Evolutionary conservation across 345 rosid species (phyloP), one percentile per base, ranked within the genome.

Genomic region (Geranium rotundifolium): DNA sequence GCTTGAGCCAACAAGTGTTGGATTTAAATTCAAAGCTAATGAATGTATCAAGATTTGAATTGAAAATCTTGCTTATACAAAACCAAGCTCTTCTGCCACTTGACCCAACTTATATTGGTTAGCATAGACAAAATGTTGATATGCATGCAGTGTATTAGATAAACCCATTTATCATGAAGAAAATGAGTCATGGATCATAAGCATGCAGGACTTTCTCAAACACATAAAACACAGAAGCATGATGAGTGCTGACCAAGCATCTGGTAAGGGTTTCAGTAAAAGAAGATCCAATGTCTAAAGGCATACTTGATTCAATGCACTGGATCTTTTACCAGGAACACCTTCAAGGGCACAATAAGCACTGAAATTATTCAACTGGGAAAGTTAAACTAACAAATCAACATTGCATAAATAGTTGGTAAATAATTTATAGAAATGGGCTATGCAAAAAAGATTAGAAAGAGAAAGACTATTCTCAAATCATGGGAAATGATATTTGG

Each of bases 261-360:
- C 8, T 46, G 52, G 52, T 46, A 14, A 34, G 41, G 41, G 41
- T 34, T 46, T 50, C 54, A 49, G 31, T 29, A 63, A 60, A 31
- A 19, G 16, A 59, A 30, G 29, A 63, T 54, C 55, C 31, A 17
- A 56, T 13, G 54, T 15, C 17, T 10, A 62, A 56, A 54, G 55
- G 73, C 81, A 58, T 77, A 91, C 98, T 80, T 81, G 85, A 73
- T 74, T 76, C 63, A 76, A 76, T 65, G 77, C 77, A 52, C 69
- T 75, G 70, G 65, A 72, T 54, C 49, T 80, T 72, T 71, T 73
- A 57, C 75, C 81, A 75, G 77, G 27, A 73, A 70, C 69, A 61
- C 68, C 78, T 69, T 74, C 80, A 64, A 30, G 55, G 46, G 31
- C 19, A 67, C 41, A 52, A 68, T 81, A 56, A 66, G 29, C 70